These are phyloP conservation scores for Fomitopsis palustris DNA, from an alignment of 1,284 basidiomycete species.

Conservation along the genomic window DNA sequence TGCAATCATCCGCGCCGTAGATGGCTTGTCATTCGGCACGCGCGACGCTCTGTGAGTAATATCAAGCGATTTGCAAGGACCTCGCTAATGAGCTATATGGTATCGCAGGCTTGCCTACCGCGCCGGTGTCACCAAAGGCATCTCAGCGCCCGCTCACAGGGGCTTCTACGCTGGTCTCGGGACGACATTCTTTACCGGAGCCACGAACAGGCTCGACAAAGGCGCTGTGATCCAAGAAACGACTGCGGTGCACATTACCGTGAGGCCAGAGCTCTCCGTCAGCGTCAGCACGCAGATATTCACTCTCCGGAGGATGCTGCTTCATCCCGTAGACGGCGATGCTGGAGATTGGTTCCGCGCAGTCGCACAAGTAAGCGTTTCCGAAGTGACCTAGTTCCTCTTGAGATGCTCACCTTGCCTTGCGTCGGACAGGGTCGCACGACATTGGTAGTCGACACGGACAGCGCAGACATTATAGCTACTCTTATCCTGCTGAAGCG, in stretches of 20 bases:
- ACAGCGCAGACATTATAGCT: constrained; percentile 76
- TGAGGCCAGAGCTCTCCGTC: constrained; percentile 31
- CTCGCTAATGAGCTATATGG: neutral
- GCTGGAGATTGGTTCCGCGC: constrained; percentile 51
- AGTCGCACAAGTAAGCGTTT: constrained; percentile 40
- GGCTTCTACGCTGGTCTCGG: constrained; percentile 48
- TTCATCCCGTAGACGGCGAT: constrained; percentile 42
- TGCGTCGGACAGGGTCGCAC: constrained; percentile 36
- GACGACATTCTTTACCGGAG: constrained; percentile 44
- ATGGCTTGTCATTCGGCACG: constrained; percentile 72
- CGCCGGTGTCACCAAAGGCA: constrained; percentile 31
- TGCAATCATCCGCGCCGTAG: constrained; percentile 60
- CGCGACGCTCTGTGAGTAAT: constrained; percentile 68
- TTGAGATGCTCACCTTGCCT: too few species aligned
- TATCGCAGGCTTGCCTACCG: constrained; percentile 32
- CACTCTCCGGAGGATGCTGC: constrained; percentile 59
- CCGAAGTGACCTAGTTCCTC: neutral
- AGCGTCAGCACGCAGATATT: constrained; percentile 66
- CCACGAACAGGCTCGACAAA: constrained; percentile 40
- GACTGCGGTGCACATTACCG: constrained; percentile 48
- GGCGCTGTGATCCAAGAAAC: constrained; percentile 48
- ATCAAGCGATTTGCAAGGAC: neutral
- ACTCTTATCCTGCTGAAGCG: constrained; percentile 73
- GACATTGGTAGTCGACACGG: constrained; percentile 53
- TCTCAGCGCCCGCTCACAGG: constrained; percentile 44